Evolutionary conservation across 306 rosid genomes (phyloP).

Genomic region (Vicia faba): DNA sequence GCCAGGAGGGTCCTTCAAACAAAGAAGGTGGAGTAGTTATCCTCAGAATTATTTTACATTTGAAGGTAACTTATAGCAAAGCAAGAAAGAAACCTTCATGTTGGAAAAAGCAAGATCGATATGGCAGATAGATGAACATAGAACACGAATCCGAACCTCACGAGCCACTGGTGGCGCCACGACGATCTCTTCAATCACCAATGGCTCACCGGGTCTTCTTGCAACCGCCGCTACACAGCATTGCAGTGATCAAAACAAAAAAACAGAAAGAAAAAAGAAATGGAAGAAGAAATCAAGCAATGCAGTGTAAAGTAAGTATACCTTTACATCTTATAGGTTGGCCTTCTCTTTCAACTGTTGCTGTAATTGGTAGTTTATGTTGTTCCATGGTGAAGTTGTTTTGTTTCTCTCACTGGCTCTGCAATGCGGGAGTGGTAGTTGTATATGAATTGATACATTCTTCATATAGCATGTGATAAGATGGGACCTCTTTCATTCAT

Average conservation of each 20-base stretch:
- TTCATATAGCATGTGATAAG: background rate
- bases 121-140: constrained; percentile 70
- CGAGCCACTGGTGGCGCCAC: constrained; percentile 73
- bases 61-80: too few species aligned
- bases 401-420: background rate
- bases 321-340: constrained; percentile 63
- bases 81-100: constrained; percentile 13
- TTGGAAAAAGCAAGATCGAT: constrained; percentile 65
- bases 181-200: constrained; percentile 61
- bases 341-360: constrained; percentile 50
- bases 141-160: constrained; percentile 66
- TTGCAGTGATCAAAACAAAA: background rate
- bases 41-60: too few species aligned
- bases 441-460: background rate
- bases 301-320: background rate
- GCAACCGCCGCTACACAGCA: constrained; percentile 52
- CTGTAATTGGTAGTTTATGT: background rate
- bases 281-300: background rate
- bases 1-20: constrained; percentile 56
- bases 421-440: background rate
- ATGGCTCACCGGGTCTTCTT: constrained; percentile 65
- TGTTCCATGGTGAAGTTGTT: background rate
- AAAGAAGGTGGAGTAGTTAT: too few species aligned
- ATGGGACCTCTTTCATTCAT: background rate
- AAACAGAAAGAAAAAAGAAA: background rate